Evolutionary conservation across 1,284 basidiomycete genomes (phyloP), one percentile per base, ranked within the genome.

Genomic region (Boletellus deceptivus): DNA sequence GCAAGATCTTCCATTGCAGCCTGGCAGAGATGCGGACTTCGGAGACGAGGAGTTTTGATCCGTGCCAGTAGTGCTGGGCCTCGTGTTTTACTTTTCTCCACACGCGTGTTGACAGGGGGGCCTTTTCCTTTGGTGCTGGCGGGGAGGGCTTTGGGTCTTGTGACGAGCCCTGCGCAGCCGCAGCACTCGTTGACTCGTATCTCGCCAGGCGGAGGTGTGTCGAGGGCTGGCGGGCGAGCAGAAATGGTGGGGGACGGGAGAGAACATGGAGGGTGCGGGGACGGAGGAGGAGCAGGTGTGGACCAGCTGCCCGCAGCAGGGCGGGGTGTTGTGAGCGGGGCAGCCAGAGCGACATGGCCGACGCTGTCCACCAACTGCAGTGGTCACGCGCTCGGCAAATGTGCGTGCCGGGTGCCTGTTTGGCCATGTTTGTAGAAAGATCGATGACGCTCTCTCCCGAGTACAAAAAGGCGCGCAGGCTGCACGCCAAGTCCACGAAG

Each of bases 51-150:
- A 99, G 82, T 69, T 98, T 98, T 7, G 92, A 84, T 14, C 97
- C 96, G 60, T 94, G 88, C 95, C 96, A 99, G 70, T 99, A 99
- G 69, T 99, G 97, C 52, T 84, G 81, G 0, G 87, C 94, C 71
- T 98, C 96, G 63, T 98, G 91, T 75, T 98, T 99, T 59, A 98
- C 86, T 63, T 86, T 91, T 59, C 87, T 89, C 96, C 96, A 98
- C 14, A 78, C 77, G 27, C 89, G 76, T 4, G 77, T 77, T 39
- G 73, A 55, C 6, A 88, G 67, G 6, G 87, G 83, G 2, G 72
- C 73, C 54, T 80, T 74, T 17, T 80, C 79, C 60, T 80, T 81
- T 11, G 78, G 67, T 0, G 77, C 66, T 3, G 82, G 82, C 6
- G 76, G 75, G 3, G 70, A 64, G 0, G 79, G 61, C 58, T 83